These are phyloP conservation scores for Sclerotinia subarctica DNA, from an alignment of 2,329 filamentous ascomycete species.

Conservation along the genomic window DNA sequence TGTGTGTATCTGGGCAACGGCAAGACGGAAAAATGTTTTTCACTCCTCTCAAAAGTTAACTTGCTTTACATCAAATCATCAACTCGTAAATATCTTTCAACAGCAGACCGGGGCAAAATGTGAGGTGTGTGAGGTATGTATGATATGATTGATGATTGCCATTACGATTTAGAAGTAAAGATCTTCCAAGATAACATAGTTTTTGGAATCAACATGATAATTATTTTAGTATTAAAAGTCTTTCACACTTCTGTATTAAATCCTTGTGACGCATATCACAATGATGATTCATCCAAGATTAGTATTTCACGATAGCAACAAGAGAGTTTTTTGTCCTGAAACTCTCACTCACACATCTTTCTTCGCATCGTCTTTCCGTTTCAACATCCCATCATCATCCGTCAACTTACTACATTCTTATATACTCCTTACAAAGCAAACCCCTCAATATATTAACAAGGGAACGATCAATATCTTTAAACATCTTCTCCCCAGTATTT, in stretches of 20 bases:
- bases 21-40: not conserved
- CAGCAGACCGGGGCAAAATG: not conserved
- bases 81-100: not conserved
- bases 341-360: not conserved
- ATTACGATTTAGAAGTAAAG: not conserved
- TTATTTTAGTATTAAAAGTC: not conserved
- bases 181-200: not conserved
- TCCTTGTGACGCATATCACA: not conserved
- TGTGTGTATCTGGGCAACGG: conserved; percentile 4
- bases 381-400: no score
- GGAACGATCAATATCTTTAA: not conserved
- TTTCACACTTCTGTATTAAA: not conserved
- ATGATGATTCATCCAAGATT: not conserved
- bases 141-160: not conserved
- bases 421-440: no score
- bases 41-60: not conserved
- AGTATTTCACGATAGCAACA: not conserved
- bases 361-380: not conserved
- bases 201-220: not conserved
- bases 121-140: not conserved
- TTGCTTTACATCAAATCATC: not conserved
- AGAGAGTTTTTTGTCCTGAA: not conserved
- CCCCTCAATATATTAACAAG: not conserved
- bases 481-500: not conserved
- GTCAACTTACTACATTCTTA: not conserved